These are phyloP conservation scores for Bipolaris oryzae DNA, from an alignment of 2,329 filamentous ascomycete genomes.

Conservation along the genomic window DNA sequence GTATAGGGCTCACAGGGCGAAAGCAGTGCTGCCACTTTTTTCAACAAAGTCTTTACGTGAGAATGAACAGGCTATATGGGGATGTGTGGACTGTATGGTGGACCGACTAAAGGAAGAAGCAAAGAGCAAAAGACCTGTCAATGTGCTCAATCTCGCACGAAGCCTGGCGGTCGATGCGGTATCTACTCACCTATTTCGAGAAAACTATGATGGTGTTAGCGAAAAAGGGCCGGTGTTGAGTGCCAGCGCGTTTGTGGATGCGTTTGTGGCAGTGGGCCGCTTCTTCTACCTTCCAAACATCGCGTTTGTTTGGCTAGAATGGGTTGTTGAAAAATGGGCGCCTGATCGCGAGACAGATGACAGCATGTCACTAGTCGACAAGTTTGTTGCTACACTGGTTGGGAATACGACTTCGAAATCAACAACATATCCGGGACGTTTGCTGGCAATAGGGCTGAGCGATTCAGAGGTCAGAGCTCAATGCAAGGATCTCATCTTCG, in stretches of 20 bases:
- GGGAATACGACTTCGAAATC: slow-evolving; percentile 39
- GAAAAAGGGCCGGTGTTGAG: slow-evolving; percentile 45
- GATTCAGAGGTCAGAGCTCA: slow-evolving; percentile 56
- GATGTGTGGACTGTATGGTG: slow-evolving; percentile 53
- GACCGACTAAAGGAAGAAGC: slow-evolving; percentile 47
- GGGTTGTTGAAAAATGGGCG: slow-evolving; percentile 43
- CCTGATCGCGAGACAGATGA: slow-evolving; percentile 41
- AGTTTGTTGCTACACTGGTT: slow-evolving; percentile 52
- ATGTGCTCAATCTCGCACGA: slow-evolving; percentile 58
- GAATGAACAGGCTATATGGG: slow-evolving; percentile 49
- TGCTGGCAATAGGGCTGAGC: slow-evolving; percentile 54
- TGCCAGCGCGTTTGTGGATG: slow-evolving; percentile 60
- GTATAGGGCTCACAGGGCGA: slow-evolving; percentile 54
- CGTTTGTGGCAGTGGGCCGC: slow-evolving; percentile 60
- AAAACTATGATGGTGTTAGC: slow-evolving; percentile 57
- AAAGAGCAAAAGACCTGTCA: slow-evolving; percentile 43
- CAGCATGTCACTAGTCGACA: slow-evolving; percentile 51
- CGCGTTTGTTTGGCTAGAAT: slow-evolving; percentile 51
- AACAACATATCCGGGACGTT: slow-evolving; percentile 56
- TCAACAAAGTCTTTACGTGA: slow-evolving; percentile 53
- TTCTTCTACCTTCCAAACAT: slow-evolving; percentile 60
- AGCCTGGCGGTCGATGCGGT: slow-evolving; percentile 62
- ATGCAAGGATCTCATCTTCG: slow-evolving; percentile 57
- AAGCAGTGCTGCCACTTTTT: slow-evolving; percentile 59
- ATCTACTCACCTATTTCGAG: slow-evolving; percentile 59